A percentile compares a stretch with the other conserved stretches of the same genome.
Evolutionary conservation across 305 asterid species (phyloP).

Genomic region (Fraxinus paxiana): DNA sequence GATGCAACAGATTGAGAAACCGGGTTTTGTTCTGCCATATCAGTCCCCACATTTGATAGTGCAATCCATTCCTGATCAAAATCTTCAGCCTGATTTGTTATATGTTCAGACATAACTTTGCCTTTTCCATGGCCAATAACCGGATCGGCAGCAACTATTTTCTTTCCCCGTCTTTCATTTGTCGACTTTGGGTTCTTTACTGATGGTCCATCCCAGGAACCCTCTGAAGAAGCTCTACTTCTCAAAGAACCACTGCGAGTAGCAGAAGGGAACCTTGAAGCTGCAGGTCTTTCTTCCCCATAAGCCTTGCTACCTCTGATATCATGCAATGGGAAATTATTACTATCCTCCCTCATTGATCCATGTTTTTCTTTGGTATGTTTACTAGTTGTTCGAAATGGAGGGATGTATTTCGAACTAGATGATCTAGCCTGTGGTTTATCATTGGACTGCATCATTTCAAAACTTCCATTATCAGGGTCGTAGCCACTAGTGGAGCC

Average conservation of each 20-base stretch:
- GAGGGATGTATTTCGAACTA: slow-evolving; percentile 60
- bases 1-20: slow-evolving; percentile 51
- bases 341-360: slow-evolving; percentile 44
- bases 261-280: slow-evolving; percentile 78
- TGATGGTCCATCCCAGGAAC: slow-evolving; percentile 90
- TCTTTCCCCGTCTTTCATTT: slow-evolving; percentile 73
- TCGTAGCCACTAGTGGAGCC: slow-evolving; percentile 48
- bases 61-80: slow-evolving; percentile 68
- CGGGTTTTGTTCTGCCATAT: slow-evolving; percentile 45
- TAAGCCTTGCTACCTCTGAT: slow-evolving; percentile 47
- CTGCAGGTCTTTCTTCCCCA: slow-evolving; percentile 76
- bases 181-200: slow-evolving; percentile 53
- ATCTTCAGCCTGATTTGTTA: slow-evolving; percentile 45
- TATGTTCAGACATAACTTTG: slow-evolving; percentile 51
- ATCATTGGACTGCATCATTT: slow-evolving; percentile 42
- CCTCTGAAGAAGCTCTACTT: slow-evolving; percentile 87
- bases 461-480: slow-evolving; percentile 53
- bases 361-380: slow-evolving; percentile 59
- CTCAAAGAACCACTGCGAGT: slow-evolving; percentile 67
- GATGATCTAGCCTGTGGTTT: slow-evolving; percentile 43
- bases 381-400: slow-evolving; percentile 52
- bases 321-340: slow-evolving; percentile 49
- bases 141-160: slow-evolving; percentile 41
- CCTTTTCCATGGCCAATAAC: slow-evolving; percentile 54
- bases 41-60: slow-evolving; percentile 38